A percentile compares a stretch with the other conserved stretches of the same genome.
Conservation (phyloP, 106 monocot species). For the Dactylorhiza incarnata region DNA sequence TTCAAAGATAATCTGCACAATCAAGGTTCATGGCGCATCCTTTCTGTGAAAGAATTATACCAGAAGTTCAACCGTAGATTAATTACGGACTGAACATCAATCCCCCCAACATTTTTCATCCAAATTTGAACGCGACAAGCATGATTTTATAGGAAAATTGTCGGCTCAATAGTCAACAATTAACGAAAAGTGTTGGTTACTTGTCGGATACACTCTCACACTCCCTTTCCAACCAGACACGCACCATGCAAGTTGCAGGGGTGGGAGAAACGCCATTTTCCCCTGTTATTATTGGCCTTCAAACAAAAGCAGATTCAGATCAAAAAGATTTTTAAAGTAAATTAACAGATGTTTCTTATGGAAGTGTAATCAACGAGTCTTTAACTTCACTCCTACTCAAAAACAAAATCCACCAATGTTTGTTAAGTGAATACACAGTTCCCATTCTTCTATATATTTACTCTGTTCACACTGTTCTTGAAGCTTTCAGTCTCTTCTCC, state of each 20-base stretch:
- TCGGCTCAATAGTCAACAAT: background rate
- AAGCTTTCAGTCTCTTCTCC: background rate
- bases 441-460: background rate
- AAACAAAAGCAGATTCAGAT: conserved; percentile 1
- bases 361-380: conserved; percentile 21
- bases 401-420: background rate
- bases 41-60: no score
- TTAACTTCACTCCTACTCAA: conserved; percentile 77
- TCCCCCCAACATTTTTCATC: no score
- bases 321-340: conserved; percentile 9
- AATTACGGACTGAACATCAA: no score
- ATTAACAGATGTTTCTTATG: conserved; percentile 4
- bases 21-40: no score
- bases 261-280: conserved; percentile 13
- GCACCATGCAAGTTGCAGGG: conserved; percentile 1
- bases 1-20: no score
- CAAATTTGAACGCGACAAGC: no score
- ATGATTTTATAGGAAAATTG: background rate
- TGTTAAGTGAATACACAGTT: background rate
- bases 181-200: background rate
- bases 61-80: no score
- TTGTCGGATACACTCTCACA: background rate
- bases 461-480: background rate
- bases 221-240: background rate
- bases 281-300: background rate